Evolutionary conservation across 352 stramenopile species (phyloP), one percentile per base, ranked within the genome.

Genomic region (Plasmopara viticola): DNA sequence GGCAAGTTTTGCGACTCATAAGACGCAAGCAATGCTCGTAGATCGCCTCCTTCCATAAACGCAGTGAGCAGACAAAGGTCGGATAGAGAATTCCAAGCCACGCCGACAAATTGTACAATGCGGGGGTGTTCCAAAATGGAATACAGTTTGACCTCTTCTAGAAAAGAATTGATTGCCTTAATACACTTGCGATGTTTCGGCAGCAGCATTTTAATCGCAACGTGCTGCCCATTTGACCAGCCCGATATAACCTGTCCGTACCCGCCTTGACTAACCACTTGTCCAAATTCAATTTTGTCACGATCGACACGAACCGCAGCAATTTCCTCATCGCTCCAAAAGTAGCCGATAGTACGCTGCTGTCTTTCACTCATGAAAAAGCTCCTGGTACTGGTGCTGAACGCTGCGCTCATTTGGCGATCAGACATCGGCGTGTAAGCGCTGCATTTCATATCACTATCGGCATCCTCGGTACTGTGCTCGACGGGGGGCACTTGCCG

Each of bases 181-280:
- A 57, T 54, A 29, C 30, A 58, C 37, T 68, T 68, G 18, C 60
- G 60, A 33, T 58, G 48, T 15, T 68, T 56, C 5, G 60, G 60
- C 17, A 64, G 51, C 35, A 68, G 20, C 60, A 68, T 64, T 46
- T 68, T 68, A 30, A 68, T 56, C 20, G 60, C 60, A 37, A 68
- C 50, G 37, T 63, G 60, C 12, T 64, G 56, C 15, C 56, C 56
- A 40, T 68, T 68, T 17, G 61, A 60, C 46, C 48, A 61, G 5
- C 55, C 60, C 1, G 42, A 57, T 17, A 55, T 50, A 17, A 68
- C 60, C 14, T 64, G 55, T 38, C 55, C 56, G 25, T 58, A 57
- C 14, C 53, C 60, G 1, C 60, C 60, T 3, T 57, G 41, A 31
- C 55, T 58, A 33, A 68, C 61, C 35, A 68, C 46, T 39, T 29